These are phyloP conservation scores for Escovopsis sp. DNA, from an alignment of 2,329 filamentous ascomycete species.

Conservation along the genomic window DNA sequence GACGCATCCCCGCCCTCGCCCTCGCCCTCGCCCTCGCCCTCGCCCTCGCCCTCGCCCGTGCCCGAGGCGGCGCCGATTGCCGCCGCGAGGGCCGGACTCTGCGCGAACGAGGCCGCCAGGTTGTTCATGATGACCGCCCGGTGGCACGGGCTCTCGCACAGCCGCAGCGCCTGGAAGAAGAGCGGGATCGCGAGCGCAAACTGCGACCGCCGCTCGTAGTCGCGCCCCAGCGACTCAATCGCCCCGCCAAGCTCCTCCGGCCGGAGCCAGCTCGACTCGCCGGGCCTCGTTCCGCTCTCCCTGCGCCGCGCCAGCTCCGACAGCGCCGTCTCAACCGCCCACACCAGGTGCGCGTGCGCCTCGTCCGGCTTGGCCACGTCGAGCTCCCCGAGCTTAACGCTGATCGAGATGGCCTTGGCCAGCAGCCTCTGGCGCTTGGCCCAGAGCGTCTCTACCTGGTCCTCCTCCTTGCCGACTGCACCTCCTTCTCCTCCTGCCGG, in stretches of 20 bases:
- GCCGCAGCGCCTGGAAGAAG: slow-evolving; percentile 67
- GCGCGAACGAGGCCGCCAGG: slow-evolving; percentile 56
- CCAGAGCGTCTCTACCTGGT: slow-evolving; percentile 33
- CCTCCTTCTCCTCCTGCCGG: too few relatives aligned
- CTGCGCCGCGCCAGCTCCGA: slow-evolving; percentile 58
- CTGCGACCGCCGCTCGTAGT: slow-evolving; percentile 59
- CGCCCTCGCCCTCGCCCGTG: slow-evolving; percentile 2
- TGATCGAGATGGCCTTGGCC: slow-evolving; percentile 58
- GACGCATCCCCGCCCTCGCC: slow-evolving; percentile 10
- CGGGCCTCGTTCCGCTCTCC: slow-evolving; percentile 51
- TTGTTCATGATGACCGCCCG: slow-evolving; percentile 80
- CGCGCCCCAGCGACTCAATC: slow-evolving; percentile 60
- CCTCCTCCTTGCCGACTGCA: slow-evolving; percentile 7
- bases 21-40: slow-evolving; percentile 1
- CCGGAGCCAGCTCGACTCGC: slow-evolving; percentile 57
- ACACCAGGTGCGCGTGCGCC: slow-evolving; percentile 59
- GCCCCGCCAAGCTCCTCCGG: slow-evolving; percentile 58
- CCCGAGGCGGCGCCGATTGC: too few relatives aligned
- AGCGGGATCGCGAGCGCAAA: slow-evolving; percentile 74
- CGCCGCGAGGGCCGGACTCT: slow-evolving; percentile 37
- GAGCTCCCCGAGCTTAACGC: slow-evolving; percentile 71
- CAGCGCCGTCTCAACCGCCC: slow-evolving; percentile 68
- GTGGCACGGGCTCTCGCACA: slow-evolving; percentile 57
- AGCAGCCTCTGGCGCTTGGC: slow-evolving; percentile 51
- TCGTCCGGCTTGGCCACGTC: slow-evolving; percentile 63